These are phyloP conservation scores for Phytophthora quininea DNA, from an alignment of 352 stramenopile species.

Conservation along the genomic window DNA sequence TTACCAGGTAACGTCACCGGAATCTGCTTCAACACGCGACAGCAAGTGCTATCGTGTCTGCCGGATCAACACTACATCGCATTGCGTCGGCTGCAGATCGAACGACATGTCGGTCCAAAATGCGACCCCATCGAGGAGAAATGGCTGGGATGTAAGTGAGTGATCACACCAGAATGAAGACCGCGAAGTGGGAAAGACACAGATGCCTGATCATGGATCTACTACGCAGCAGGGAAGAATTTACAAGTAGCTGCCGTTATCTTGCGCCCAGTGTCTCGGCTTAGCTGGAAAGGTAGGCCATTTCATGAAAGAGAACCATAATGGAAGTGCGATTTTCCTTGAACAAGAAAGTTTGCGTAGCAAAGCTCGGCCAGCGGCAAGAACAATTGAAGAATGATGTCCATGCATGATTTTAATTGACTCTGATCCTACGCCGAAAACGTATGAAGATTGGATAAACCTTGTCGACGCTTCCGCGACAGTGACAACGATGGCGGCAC, in stretches of 20 bases:
- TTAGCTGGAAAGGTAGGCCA: too few species aligned
- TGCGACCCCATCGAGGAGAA: conserved; percentile 35
- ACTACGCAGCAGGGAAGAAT: too few species aligned
- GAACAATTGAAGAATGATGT: neutral
- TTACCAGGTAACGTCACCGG: conserved; percentile 6
- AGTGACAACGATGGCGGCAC: conserved; percentile 12
- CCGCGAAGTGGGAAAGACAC: too few species aligned
- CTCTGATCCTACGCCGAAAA: conserved; percentile 8
- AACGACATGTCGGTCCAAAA: conserved; percentile 15
- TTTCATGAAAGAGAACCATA: too few species aligned
- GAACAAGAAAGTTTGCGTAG: too few species aligned
- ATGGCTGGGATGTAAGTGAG: conserved; percentile 37
- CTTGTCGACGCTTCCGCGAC: conserved; percentile 4
- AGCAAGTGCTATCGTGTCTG: conserved; percentile 37
- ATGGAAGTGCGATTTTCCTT: too few species aligned
- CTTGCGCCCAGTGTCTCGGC: too few species aligned
- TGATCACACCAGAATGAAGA: neutral
- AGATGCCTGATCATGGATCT: too few species aligned
- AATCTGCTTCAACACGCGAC: conserved; percentile 24
- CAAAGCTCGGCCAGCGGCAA: too few species aligned
- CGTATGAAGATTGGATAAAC: neutral
- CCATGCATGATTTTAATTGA: conserved; percentile 15
- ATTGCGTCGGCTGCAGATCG: conserved; percentile 30
- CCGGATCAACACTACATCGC: conserved; percentile 21
- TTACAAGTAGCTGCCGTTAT: too few species aligned